These are phyloP conservation scores for Mycosphaerella sp. DNA, from an alignment of 2,329 filamentous ascomycete species.

Conservation along the genomic window DNA sequence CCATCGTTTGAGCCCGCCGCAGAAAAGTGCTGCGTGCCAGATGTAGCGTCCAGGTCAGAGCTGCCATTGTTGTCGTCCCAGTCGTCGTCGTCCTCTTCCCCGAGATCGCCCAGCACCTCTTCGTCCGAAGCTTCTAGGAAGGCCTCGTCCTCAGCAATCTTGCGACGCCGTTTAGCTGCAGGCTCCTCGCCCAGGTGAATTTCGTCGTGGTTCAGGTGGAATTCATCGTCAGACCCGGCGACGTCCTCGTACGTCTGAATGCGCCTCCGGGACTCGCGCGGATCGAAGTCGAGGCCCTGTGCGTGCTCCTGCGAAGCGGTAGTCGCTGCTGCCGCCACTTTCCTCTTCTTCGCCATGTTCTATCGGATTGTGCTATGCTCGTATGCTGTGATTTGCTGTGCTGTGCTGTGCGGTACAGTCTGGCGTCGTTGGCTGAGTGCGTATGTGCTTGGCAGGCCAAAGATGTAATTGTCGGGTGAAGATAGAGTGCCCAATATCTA, in stretches of 20 bases:
- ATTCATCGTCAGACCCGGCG: constrained; percentile 90
- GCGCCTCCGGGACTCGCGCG: constrained; percentile 46
- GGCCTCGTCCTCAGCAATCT: constrained; percentile 60
- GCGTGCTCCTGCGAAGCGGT: constrained; percentile 5
- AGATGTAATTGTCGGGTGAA: no score
- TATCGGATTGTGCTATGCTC: neutral
- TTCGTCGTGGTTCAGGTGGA: constrained; percentile 78
- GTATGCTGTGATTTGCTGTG: no score
- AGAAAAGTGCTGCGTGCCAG: constrained; percentile 6
- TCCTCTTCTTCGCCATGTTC: constrained; percentile 45
- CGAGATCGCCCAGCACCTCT: constrained; percentile 52
- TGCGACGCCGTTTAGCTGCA: constrained; percentile 68
- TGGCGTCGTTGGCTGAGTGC: no score
- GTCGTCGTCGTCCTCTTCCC: constrained; percentile 53
- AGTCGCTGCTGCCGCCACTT: constrained; percentile 6
- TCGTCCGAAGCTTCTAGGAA: constrained; percentile 56
- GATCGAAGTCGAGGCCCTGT: constrained; percentile 13
- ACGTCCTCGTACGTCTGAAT: constrained; percentile 69
- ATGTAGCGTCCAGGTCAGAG: constrained; percentile 56
- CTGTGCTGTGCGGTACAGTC: no score
- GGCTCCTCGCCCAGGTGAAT: constrained; percentile 78
- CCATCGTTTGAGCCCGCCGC: neutral
- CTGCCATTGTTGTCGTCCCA: constrained; percentile 69
- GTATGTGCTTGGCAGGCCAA: no score
- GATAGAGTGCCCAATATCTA: no score